Conservation (phyloP, 1,139 yeast genomes). For the Blastobotrys illinoisensis region DNA sequence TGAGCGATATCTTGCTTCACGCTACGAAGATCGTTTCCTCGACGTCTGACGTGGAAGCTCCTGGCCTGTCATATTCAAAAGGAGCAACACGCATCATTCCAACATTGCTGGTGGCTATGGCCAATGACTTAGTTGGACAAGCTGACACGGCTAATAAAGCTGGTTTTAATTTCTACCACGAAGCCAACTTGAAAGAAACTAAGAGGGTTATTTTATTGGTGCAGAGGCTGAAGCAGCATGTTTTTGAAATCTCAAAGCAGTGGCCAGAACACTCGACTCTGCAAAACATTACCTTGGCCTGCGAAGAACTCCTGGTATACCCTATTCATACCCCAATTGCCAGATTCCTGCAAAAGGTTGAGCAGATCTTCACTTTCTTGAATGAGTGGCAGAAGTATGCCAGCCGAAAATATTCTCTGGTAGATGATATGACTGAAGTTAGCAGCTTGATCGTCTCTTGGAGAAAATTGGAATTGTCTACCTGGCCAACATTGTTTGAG, state of each 20-base stretch:
- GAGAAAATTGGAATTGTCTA: conserved; percentile 80
- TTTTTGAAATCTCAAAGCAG: conserved; percentile 47
- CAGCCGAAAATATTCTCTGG: conserved; percentile 65
- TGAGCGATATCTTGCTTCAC: neutral
- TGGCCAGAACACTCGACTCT: conserved; percentile 98
- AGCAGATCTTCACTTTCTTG: conserved; percentile 74
- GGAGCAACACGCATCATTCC: neutral
- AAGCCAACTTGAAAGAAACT: conserved; percentile 57
- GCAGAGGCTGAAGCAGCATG: conserved; percentile 43
- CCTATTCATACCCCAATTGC: conserved; percentile 72
- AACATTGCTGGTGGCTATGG: neutral
- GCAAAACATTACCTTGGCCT: conserved; percentile 58
- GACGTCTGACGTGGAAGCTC: neutral
- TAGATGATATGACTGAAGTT: conserved; percentile 48
- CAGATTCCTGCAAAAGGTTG: conserved; percentile 71
- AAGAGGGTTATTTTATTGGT: conserved; percentile 52
- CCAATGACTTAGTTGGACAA: neutral
- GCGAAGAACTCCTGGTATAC: conserved; percentile 58
- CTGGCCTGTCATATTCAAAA: neutral
- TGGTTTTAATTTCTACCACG: conserved; percentile 60
- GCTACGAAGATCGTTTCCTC: neutral
- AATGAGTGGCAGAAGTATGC: conserved; percentile 96
- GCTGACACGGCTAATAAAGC: neutral
- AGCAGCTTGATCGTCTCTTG: conserved; percentile 75
- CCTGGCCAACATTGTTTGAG: conserved; percentile 76